These are phyloP conservation scores for Hemileccinum impolitum DNA, from an alignment of 768 basidiomycete genomes.

Conservation along the genomic window DNA sequence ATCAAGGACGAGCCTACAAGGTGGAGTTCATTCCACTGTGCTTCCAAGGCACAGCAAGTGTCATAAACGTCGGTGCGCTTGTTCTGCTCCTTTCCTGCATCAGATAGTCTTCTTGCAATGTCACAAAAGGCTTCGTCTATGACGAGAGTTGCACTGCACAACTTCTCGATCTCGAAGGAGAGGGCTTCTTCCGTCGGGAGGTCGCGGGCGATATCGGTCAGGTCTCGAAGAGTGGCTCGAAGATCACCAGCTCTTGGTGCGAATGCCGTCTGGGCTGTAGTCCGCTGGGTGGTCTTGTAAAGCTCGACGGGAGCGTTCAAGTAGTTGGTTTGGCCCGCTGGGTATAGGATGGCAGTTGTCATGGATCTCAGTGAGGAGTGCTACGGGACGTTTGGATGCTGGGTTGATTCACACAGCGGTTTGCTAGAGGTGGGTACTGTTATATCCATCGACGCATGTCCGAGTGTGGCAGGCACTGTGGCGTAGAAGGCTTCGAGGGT, in stretches of 20 bases:
- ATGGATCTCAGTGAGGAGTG: neutral
- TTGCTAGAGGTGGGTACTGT: neutral
- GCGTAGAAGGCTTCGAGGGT: constrained; percentile 2
- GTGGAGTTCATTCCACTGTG: constrained; percentile 16
- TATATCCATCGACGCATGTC: constrained; percentile 8
- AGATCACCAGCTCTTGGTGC: neutral
- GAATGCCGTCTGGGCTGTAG: neutral
- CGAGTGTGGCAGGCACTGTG: neutral
- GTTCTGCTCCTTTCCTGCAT: constrained; percentile 7
- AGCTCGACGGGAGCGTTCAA: neutral
- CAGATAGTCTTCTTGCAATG: constrained; percentile 11
- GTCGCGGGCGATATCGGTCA: neutral
- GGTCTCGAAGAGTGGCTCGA: neutral
- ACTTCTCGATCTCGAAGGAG: constrained; percentile 13
- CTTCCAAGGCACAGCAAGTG: constrained; percentile 9
- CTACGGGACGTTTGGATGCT: neutral
- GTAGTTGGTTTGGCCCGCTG: neutral
- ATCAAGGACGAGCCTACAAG: neutral
- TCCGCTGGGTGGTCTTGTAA: neutral
- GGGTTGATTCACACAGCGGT: neutral
- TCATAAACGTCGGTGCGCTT: constrained; percentile 9
- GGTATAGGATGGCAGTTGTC: constrained; percentile 8
- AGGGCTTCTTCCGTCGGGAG: constrained; percentile 13
- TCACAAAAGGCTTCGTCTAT: constrained; percentile 17
- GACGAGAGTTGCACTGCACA: constrained; percentile 14